These are phyloP conservation scores for Fraxinus quadrangulata DNA, from an alignment of 257 asterid species.

Conservation along the genomic window DNA sequence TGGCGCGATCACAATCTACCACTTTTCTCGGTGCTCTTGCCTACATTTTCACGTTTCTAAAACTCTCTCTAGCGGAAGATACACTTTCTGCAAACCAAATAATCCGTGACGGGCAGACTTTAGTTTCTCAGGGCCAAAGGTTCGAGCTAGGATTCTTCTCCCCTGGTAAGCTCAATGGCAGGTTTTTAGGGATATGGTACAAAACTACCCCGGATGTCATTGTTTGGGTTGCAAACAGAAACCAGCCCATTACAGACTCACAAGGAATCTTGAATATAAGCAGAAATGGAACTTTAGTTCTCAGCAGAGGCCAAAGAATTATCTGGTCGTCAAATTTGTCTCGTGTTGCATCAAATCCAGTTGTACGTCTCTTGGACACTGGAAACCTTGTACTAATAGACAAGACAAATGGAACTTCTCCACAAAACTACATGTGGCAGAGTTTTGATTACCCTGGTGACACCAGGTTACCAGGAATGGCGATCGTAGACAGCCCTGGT, in stretches of 20 bases:
- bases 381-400: conserved; percentile 34
- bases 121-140: conserved; percentile 29
- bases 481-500: conserved; percentile 3
- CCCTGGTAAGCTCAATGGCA: conserved; percentile 21
- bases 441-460: conserved; percentile 41
- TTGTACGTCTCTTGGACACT: conserved; percentile 25
- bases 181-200: conserved; percentile 38
- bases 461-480: conserved; percentile 35
- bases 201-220: conserved; percentile 26
- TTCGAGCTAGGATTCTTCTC: conserved; percentile 41
- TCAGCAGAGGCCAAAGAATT: not conserved
- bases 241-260: conserved; percentile 20
- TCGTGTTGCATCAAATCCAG: conserved; percentile 2
- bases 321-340: conserved; percentile 34
- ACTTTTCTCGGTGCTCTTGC: conserved; percentile 4
- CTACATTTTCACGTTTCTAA: conserved; percentile 1
- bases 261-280: conserved; percentile 11
- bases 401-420: not conserved
- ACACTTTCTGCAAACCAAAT: conserved; percentile 31
- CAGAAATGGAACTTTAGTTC: conserved; percentile 12
- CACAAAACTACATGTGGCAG: conserved; percentile 31
- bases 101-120: conserved; percentile 12
- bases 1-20: not conserved
- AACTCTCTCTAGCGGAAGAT: conserved; percentile 3
- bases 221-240: conserved; percentile 40